Evolutionary conservation across 306 rosid species (phyloP), one percentile per base, ranked within the genome.

Genomic region (Citrullus colocynthis): DNA sequence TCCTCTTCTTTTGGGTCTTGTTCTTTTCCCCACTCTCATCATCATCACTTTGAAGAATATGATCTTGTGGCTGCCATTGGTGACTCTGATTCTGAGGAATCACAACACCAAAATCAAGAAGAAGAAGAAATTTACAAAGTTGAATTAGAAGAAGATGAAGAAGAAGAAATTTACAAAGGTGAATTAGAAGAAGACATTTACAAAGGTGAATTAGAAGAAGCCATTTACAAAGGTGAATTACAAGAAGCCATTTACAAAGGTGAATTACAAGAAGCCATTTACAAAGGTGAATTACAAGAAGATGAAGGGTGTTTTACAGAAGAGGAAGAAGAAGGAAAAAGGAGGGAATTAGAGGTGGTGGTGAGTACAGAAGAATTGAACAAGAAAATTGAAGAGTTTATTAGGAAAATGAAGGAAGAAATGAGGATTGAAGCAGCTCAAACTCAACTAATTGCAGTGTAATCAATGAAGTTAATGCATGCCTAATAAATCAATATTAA

Each of bases 321-420:
- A 7, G 65, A 16, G 2, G 20, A 52, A 16, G 7, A 52, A 78
- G 78, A 55, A 74, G 48, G 55, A 12, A 72, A 45, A 69, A 51
- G 42, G 39, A 78, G 44, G 6, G 83, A 76, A 8, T 89, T 89
- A 41, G 90, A 88, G 30, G 15, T 77, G 21, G 52, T 42, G 32
- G 84, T n/a, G 17, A 80, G 79, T 49, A 81, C 91, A 36, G 87
- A 92, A 1, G 97, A 92, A 81, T 73, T 92, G 81, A 89, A 92
- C 82, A 84, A 83, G 77, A 92, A 85, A 81, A 58, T 89, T 42
- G 97, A 92, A 81, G 97, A 92, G 34, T 90, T 92, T 74, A 89
- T 92, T 6, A 62, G 85, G 64, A 81, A 84, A 49, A 87, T 84
- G 86, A 80, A 81, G 83, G 82, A 82, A 34, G 81, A 85, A 76